phyloP scores from a whole-genome alignment of 2,329 filamentous ascomycete genomes.

The Penicillium brasilianum region DNA sequence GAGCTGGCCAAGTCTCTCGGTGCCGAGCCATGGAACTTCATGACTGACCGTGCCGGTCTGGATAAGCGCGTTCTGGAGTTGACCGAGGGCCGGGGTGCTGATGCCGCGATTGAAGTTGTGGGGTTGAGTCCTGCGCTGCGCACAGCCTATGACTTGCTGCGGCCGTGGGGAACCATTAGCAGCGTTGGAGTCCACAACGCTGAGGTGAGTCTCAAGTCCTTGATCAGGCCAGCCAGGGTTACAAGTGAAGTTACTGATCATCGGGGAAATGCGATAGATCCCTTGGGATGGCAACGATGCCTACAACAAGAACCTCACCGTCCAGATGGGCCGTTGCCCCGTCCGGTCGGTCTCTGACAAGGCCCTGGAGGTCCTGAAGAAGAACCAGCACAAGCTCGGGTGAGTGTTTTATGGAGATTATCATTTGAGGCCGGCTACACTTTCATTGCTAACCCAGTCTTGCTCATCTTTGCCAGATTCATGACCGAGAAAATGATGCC shows the following conservation, averaged over 20 bases:
- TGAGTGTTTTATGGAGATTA: slow-evolving; percentile 45
- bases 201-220: slow-evolving; percentile 56
- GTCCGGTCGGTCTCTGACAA: slow-evolving; percentile 72
- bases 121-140: slow-evolving; percentile 70
- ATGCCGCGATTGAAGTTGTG: slow-evolving; percentile 81
- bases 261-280: slow-evolving; percentile 53
- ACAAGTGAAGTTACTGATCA: slow-evolving; percentile 20
- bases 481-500: slow-evolving; percentile 80
- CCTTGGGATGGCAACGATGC: slow-evolving; percentile 70
- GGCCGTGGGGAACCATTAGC: slow-evolving; percentile 74
- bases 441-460: neutral
- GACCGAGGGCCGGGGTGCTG: slow-evolving; percentile 80
- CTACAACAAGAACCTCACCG: slow-evolving; percentile 69
- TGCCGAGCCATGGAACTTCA: slow-evolving; percentile 82
- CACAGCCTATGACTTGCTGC: slow-evolving; percentile 72
- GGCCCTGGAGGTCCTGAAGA: slow-evolving; percentile 67
- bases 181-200: slow-evolving; percentile 78
- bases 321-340: slow-evolving; percentile 79
- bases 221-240: too few relatives aligned
- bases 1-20: slow-evolving; percentile 74
- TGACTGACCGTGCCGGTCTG: slow-evolving; percentile 68
- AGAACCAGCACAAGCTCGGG: slow-evolving; percentile 70
- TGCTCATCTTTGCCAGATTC: slow-evolving; percentile 59
- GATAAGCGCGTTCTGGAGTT: slow-evolving; percentile 72
- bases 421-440: neutral